These are phyloP conservation scores for Tanacetum coccineum DNA, from an alignment of 129 eudicot species.

Conservation along the genomic window DNA sequence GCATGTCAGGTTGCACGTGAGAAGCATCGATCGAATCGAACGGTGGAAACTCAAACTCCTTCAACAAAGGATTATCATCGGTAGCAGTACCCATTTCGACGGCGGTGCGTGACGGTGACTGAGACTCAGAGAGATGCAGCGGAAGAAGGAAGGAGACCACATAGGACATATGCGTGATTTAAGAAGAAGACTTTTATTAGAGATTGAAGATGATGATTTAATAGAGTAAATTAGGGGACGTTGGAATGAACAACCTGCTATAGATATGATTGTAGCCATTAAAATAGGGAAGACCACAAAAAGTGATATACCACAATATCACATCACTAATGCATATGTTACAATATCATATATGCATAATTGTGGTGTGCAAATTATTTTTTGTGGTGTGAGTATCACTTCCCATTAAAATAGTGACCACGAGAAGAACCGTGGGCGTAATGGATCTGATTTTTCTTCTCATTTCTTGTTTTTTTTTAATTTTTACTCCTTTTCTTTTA, in stretches of 20 bases:
- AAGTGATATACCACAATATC: no score
- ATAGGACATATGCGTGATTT: constrained; percentile 65
- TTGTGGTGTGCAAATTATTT: no score
- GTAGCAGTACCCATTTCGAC: constrained; percentile 17
- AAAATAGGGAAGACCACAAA: no score
- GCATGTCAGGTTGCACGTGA: constrained; percentile 88
- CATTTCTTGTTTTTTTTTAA: constrained; percentile 15
- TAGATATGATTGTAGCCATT: constrained; percentile 47
- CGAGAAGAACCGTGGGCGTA: constrained; percentile 16
- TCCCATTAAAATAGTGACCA: no score
- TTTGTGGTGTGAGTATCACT: no score
- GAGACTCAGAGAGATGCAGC: constrained; percentile 13
- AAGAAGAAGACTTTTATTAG: constrained; percentile 28
- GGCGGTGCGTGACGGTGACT: constrained; percentile 16
- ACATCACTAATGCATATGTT: no score
- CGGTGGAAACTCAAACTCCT: constrained; percentile 81
- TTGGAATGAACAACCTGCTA: constrained; percentile 49
- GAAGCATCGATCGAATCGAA: constrained; percentile 62
- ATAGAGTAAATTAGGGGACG: no score
- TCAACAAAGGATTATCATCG: constrained; percentile 51
- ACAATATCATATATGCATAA: no score
- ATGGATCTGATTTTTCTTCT: constrained; percentile 21
- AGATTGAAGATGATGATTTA: no score
- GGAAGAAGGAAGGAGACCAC: constrained; percentile 59
- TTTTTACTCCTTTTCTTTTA: no score